Percentiles rank a stretch among this genome's conserved stretches.
Conservation (phyloP, 1,284 basidiomycete genomes). For the Moniliella sp. region DNA sequence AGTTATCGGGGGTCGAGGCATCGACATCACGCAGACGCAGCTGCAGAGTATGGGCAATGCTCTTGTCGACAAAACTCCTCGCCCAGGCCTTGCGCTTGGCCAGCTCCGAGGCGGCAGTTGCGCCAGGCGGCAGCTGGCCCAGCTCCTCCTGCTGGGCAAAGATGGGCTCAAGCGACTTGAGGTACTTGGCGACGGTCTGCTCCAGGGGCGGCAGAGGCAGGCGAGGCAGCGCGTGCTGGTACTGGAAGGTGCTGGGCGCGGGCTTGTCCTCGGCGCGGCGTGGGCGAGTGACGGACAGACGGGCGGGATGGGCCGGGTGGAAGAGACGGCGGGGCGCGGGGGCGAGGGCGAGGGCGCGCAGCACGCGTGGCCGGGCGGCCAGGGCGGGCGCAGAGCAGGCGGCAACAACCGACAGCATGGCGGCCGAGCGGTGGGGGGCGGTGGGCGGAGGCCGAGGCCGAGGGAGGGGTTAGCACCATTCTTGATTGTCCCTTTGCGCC, state of each 20-base stretch:
- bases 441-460: too few species aligned
- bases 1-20: conserved; percentile 63
- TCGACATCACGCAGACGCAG: conserved; percentile 66
- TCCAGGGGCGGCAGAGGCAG: conserved; percentile 70
- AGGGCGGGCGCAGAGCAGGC: too few species aligned
- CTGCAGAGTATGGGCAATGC: conserved; percentile 53
- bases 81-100: conserved; percentile 48
- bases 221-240: conserved; percentile 39
- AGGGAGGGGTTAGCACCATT: too few species aligned
- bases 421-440: too few species aligned
- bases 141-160: conserved; percentile 38
- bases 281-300: too few species aligned
- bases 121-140: conserved; percentile 40
- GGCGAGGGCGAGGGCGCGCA: too few species aligned
- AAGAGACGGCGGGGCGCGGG: too few species aligned
- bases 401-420: too few species aligned
- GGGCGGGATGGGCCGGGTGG: too few species aligned
- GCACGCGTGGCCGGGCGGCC: too few species aligned
- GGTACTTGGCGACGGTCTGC: conserved; percentile 55
- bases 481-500: too few species aligned
- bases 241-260: conserved; percentile 37
- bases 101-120: conserved; percentile 44
- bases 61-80: conserved; percentile 48
- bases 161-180: conserved; percentile 60
- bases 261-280: too few species aligned